Base-by-base conservation (phyloP, 495 filamentous ascomycete species). In the Penicillium ochrochloron region DNA sequence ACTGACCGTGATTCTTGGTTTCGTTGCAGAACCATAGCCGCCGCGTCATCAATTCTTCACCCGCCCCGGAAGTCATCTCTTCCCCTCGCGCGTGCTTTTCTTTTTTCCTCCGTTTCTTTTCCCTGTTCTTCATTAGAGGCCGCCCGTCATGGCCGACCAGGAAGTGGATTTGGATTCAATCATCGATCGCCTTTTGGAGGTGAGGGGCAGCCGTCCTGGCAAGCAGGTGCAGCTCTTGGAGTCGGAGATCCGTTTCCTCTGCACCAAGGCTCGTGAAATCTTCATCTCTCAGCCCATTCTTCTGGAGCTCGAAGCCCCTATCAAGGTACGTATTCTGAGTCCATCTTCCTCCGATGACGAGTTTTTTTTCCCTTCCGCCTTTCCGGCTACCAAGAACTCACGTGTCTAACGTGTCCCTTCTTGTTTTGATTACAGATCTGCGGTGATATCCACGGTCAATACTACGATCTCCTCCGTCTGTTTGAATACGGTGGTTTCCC, bases 401-500 rank as follows among this genome's bases (percentile, higher is more conserved):
- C 34, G 34, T 35, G 25, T 54, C 59, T 71, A 63, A 68, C 60
- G 46, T 37, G 59, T 52, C 14, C 10, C n/a, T 19, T 57, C n/a
- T 5, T 42, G 29, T 63, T 31, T 57, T 58, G 27, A 52, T 48
- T 10, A 21, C 67, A 99, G 95, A 99, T 99, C 71, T 98, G 95
- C 78, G 95, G 95, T 82, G 95, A 99, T 82, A 99, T 99, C 66
- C 95, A 99, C 76, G 95, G 95, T 60, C 95, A 99, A 84, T 99
- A 99, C 81, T 99, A 99, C 78, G 95, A 99, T 79, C 87, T 99
- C 33, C 86, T 99, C 54, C 92, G 95, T 71, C 85, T 99, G 35
- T 99, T 99, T 81, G 95, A 99, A 82, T 99, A 99, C 76, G 95
- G 95, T 65, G 95, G 95, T 48, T 99, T 99, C 83, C 95, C 95